Evolutionary conservation across 495 filamentous ascomycete genomes (phyloP).

Genomic region (Podospora pseudopauciseta): DNA sequence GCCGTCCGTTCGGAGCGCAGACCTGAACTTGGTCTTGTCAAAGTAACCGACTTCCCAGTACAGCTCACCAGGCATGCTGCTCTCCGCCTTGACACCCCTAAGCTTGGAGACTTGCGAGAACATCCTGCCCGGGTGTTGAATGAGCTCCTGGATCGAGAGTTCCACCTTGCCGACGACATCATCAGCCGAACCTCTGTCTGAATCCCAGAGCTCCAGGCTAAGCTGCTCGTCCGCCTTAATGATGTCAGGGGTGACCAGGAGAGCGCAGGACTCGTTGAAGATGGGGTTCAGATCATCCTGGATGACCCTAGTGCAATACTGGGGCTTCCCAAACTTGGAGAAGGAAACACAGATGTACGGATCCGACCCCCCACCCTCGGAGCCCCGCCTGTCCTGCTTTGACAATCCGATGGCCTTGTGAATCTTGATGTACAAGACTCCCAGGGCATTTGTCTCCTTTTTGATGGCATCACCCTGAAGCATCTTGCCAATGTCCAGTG

Average conservation of each 20-base stretch:
- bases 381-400: conserved; percentile 85
- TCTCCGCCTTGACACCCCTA: conserved; percentile 72
- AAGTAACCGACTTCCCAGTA: conserved; percentile 97
- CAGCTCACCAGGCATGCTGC: conserved; percentile 85
- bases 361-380: conserved; percentile 84
- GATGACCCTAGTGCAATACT: conserved; percentile 95
- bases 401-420: conserved; percentile 81
- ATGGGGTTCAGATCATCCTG: conserved; percentile 91
- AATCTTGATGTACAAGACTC: conserved; percentile 86
- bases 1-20: conserved; percentile 79
- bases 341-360: conserved; percentile 76
- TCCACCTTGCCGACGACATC: conserved; percentile 94
- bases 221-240: conserved; percentile 92
- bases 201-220: conserved; percentile 93
- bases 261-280: conserved; percentile 85
- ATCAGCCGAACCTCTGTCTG: conserved; percentile 80
- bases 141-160: conserved; percentile 87
- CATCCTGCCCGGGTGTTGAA: conserved; percentile 89
- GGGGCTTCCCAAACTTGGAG: conserved; percentile 90
- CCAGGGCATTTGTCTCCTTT: conserved; percentile 81
- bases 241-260: conserved; percentile 79
- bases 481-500: conserved; percentile 84
- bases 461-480: conserved; percentile 84
- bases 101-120: conserved; percentile 87
- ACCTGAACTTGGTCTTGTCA: conserved; percentile 77